Evolutionary conservation across 495 filamentous ascomycete species (phyloP).

Genomic region (Bacidia gigantensis): DNA sequence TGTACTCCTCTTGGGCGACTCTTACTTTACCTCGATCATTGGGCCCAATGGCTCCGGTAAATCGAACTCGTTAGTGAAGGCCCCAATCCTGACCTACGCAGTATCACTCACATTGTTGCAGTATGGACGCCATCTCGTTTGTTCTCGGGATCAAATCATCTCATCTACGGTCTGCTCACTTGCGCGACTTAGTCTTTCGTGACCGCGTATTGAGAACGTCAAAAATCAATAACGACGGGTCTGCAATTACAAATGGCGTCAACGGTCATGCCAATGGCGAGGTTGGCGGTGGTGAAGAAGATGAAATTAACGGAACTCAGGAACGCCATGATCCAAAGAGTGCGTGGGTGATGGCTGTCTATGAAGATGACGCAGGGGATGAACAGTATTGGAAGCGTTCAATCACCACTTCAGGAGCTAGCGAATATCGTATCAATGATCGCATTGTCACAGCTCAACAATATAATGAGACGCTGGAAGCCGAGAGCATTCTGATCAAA

Average conservation of each 20-base stretch:
- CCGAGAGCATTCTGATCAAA: slow-evolving; percentile 94
- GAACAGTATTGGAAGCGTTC: slow-evolving; percentile 91
- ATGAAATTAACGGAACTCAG: slow-evolving; percentile 32
- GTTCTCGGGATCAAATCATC: slow-evolving; percentile 97
- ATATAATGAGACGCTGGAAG: slow-evolving; percentile 87
- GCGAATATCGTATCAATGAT: slow-evolving; percentile 96
- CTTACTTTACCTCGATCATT: slow-evolving; percentile 98
- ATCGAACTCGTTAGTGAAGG: slow-evolving; percentile 79
- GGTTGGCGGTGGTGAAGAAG: slow-evolving; percentile 35
- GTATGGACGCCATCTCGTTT: slow-evolving; percentile 99
- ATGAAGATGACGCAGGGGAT: slow-evolving; percentile 93
- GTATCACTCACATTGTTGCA: slow-evolving; percentile 26
- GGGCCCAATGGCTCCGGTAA: slow-evolving; percentile 99
- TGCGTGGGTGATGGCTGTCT: slow-evolving; percentile 98
- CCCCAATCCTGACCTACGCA: not conserved
- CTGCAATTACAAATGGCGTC: slow-evolving; percentile 37
- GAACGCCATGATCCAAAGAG: slow-evolving; percentile 66
- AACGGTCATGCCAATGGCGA: slow-evolving; percentile 38
- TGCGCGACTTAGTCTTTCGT: slow-evolving; percentile 90
- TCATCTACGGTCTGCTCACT: slow-evolving; percentile 85
- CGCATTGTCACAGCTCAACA: slow-evolving; percentile 73
- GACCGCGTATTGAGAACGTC: slow-evolving; percentile 85
- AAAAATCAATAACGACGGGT: slow-evolving; percentile 78
- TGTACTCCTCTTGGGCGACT: slow-evolving; percentile 86
- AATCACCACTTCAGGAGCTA: slow-evolving; percentile 75